Percentiles rank a stretch among this genome's conserved stretches.
phyloP scores from a whole-genome alignment of 176 grass and related monocot species.

The Pharus latifolius region DNA sequence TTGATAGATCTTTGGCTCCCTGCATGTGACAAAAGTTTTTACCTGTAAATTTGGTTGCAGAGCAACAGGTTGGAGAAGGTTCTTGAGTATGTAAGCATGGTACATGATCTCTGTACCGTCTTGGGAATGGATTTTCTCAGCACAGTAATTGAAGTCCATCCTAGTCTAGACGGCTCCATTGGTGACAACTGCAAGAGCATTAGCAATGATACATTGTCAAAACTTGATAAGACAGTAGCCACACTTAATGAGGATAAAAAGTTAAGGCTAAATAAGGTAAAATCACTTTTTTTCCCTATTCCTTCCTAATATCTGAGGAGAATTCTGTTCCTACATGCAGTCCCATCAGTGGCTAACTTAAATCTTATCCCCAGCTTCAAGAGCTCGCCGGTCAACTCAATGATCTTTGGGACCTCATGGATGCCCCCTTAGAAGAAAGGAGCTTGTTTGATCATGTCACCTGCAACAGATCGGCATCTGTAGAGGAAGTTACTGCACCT shows the following conservation, averaged over 20 bases:
- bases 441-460: slow-evolving; percentile 86
- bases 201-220: slow-evolving; percentile 78
- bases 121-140: slow-evolving; percentile 88
- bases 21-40: background rate
- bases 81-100: slow-evolving; percentile 83
- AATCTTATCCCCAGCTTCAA: slow-evolving; percentile 65
- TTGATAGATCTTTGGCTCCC: background rate
- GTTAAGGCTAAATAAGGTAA: slow-evolving; percentile 79
- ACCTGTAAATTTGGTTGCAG: slow-evolving; percentile 31
- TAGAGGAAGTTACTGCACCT: slow-evolving; percentile 77
- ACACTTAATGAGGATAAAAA: slow-evolving; percentile 92
- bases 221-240: slow-evolving; percentile 68
- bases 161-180: slow-evolving; percentile 70
- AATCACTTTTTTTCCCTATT: background rate
- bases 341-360: background rate
- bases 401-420: slow-evolving; percentile 99
- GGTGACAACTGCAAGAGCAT: slow-evolving; percentile 78
- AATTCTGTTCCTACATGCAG: background rate
- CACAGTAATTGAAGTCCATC: slow-evolving; percentile 88
- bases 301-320: background rate
- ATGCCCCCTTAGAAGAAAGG: slow-evolving; percentile 73
- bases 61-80: slow-evolving; percentile 81
- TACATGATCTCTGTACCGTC: slow-evolving; percentile 92
- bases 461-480: slow-evolving; percentile 68
- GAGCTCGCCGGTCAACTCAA: slow-evolving; percentile 81